A percentile compares a stretch with the other conserved stretches of the same genome.
Evolutionary conservation across 192 early-diverging fungal species (phyloP).

Genomic region (Entomortierella chlamydospora): DNA sequence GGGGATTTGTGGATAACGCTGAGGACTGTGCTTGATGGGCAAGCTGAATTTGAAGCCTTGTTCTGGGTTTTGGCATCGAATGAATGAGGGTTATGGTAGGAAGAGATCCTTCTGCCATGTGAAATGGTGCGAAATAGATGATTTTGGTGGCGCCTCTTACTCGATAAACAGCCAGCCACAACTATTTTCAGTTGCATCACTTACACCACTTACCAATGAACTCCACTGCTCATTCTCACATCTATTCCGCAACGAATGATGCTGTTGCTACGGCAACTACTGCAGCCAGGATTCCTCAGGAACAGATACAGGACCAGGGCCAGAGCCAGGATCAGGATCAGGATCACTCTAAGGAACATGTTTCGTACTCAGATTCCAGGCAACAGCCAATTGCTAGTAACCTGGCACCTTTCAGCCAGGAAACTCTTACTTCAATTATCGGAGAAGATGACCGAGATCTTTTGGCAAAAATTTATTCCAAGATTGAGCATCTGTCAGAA

Average conservation of each 20-base stretch:
- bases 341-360: too few species aligned
- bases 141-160: too few species aligned
- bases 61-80: not conserved
- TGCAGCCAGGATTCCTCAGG: too few species aligned
- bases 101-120: not conserved
- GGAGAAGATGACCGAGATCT: not conserved
- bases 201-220: too few species aligned
- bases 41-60: not conserved
- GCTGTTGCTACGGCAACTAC: too few species aligned
- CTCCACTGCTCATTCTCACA: too few species aligned
- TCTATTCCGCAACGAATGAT: too few species aligned
- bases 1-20: not conserved
- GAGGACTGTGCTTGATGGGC: not conserved
- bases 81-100: not conserved
- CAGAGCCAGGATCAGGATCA: not conserved
- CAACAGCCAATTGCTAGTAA: not conserved
- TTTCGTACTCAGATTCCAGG: not conserved
- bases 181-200: too few species aligned
- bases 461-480: conserved; percentile 9
- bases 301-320: too few species aligned
- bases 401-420: not conserved
- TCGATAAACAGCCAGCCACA: too few species aligned
- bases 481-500: conserved; percentile 17
- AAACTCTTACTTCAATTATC: not conserved
- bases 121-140: not conserved